Percentiles rank a stretch among this genome's conserved stretches.
These are phyloP conservation scores for Russula foetens DNA, from an alignment of 768 basidiomycete species.

Conservation along the genomic window DNA sequence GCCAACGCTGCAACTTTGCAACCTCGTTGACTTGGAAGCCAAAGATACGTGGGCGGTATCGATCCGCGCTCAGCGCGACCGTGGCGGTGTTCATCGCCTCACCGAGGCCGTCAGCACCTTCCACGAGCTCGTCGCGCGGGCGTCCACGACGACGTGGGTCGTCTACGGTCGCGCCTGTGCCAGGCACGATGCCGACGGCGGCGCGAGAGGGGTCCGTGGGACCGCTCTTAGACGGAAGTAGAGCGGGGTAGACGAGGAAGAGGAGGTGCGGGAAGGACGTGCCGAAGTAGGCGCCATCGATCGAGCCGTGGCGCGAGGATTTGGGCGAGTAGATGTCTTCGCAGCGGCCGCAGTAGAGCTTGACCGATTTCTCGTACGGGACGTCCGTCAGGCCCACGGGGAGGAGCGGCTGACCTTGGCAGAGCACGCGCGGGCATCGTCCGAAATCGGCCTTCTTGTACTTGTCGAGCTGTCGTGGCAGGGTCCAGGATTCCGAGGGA, in stretches of 20 bases:
- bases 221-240: conserved; percentile 77
- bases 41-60: conserved; percentile 90
- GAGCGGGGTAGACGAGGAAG: conserved; percentile 92
- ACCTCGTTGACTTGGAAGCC: conserved; percentile 95
- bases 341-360: conserved; percentile 96
- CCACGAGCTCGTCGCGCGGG: conserved; percentile 40
- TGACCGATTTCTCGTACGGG: conserved; percentile 98
- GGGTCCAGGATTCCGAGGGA: neutral
- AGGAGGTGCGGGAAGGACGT: conserved; percentile 96
- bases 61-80: conserved; percentile 82
- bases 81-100: conserved; percentile 70
- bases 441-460: conserved; percentile 98
- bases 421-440: conserved; percentile 94
- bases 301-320: conserved; percentile 91
- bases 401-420: conserved; percentile 89
- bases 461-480: conserved; percentile 67
- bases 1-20: conserved; percentile 92
- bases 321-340: conserved; percentile 99
- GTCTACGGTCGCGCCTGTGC: conserved; percentile 27
- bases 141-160: conserved; percentile 21
- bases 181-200: conserved; percentile 22
- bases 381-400: conserved; percentile 95
- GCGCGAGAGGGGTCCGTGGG: conserved; percentile 34
- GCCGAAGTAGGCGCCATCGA: conserved; percentile 98
- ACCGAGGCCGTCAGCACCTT: conserved; percentile 43